Base-by-base conservation (phyloP, 345 rosid genomes). In the Clarkia xantiana region DNA sequence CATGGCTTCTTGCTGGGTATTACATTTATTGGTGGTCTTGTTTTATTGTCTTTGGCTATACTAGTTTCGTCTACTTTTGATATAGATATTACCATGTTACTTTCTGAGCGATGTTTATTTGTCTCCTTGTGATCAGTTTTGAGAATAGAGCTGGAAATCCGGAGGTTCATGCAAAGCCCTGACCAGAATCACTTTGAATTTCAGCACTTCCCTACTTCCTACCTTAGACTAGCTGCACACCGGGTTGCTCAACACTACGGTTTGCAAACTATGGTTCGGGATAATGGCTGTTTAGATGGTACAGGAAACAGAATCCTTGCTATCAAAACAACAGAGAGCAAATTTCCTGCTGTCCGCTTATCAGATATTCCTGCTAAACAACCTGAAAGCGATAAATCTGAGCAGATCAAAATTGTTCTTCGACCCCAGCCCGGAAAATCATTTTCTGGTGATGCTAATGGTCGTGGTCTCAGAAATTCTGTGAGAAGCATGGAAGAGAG, bases 161-260 rank as follows among this genome's bases (percentile, higher is more conserved):
- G 67, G 76, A 80, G 77, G 67, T 85, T 89, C 45, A 63, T 85
- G 71, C 88, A 85, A 62, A 80, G 34, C 59, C 59, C 77, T 44
- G 83, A 78, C 40, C 80, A 67, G 71, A 85, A 79, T 59, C 79
- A 72, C 56, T 90, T 86, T 34, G 94, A 90, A 74, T 90, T 86
- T 66, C 94, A 76, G 56, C 83, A 90, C 70, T 86, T 82, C 45
- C 88, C 96, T 49, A 83, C 89, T 53, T 86, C 91, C 15, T 86
- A 86, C 54, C 95, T 86, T 46, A 80, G 96, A 59, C 86, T 90
- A 46, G 96, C 94, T 22, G 97, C 94, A 14, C 94, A 89, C 52
- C 90, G 97, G 45, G 91, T 80, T 62, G 90, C 91, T 56, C 86
- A 82, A 57, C 87, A 85, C 70, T 85, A 89, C 60, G 94, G 90